Conservation (phyloP, 805 yeast species). For the Komagataella populi region DNA sequence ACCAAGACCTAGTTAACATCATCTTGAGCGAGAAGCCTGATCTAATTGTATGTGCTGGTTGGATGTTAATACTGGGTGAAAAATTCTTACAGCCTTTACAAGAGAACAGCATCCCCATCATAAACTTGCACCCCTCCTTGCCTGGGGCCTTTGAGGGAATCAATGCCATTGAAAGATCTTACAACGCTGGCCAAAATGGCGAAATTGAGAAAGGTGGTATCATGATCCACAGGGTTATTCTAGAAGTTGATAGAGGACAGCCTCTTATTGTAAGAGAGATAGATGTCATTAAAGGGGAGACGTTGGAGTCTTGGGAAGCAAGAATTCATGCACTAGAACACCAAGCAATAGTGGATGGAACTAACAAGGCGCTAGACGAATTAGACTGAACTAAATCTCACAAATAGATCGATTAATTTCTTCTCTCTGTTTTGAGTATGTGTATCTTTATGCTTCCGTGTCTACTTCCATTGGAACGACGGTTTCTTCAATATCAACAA, state of each 20-base stretch:
- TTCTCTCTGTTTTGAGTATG: background rate
- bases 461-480: conserved; percentile 42
- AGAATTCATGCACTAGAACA: conserved; percentile 83
- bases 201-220: conserved; percentile 70
- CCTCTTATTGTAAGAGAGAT: conserved; percentile 78
- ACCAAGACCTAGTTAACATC: conserved; percentile 60
- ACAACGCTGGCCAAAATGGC: conserved; percentile 89
- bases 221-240: conserved; percentile 95
- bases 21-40: conserved; percentile 58
- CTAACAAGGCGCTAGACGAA: conserved; percentile 42
- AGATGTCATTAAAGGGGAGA: conserved; percentile 55
- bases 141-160: conserved; percentile 98
- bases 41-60: conserved; percentile 93
- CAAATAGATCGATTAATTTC: background rate
- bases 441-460: background rate
- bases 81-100: conserved; percentile 56
- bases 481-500: conserved; percentile 60
- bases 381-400: background rate
- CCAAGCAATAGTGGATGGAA: conserved; percentile 86
- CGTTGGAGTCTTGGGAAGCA: conserved; percentile 65
- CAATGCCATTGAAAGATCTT: conserved; percentile 92
- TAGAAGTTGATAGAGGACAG: conserved; percentile 88
- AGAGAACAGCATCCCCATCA: conserved; percentile 55
- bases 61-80: conserved; percentile 89
- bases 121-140: conserved; percentile 91